Base-by-base conservation (phyloP, 192 early-diverging fungal species). In the Globomyces pollinis-pini region DNA sequence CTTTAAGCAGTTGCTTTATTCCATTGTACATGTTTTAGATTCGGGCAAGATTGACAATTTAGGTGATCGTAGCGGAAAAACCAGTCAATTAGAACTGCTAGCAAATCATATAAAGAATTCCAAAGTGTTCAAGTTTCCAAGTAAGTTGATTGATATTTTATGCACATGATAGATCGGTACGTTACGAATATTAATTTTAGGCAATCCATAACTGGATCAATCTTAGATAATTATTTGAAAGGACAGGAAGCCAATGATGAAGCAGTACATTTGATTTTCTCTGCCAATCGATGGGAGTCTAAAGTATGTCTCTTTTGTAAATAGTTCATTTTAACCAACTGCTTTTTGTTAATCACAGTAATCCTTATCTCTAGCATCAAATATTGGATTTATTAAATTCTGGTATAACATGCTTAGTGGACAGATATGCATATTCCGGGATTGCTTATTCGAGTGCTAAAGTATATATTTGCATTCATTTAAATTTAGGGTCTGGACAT, bases 401-500 rank as follows among this genome's bases (percentile, higher is more conserved):
- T 28, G 96, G 94, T 8, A 86, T 64, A 0, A 86, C 88, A 3
- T 63, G 94, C 9, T 71, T 99, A 1, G 86, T 94, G 1, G 96
- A 97, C 69, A 78, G 96, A 38, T 99, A 99, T 68, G 90, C 92
- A 0, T 97, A 91, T 61, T 96, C 94, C 0, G 96, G 96, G 8
- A 88, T 92, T 4, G 91, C 90, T 1, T 99, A 89, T 62, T 88
- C 91, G 0, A 82, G 85, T 13, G 91, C 93, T 38, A 96, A 98
- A 71, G 84, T n/a, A n/a, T n/a, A n/a, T n/a, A n/a, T n/a, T n/a
- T n/a, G n/a, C n/a, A n/a, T n/a, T n/a, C n/a, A n/a, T n/a, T n/a
- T n/a, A n/a, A n/a, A n/a, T n/a, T n/a, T n/a, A n/a, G n/a, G n/a
- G 84, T 0, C 64, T 95, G 29, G 81, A 87, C 56, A 66, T 89